Conservation (phyloP, 2,329 filamentous ascomycete genomes). For the Sphaerulina vaccinii region DNA sequence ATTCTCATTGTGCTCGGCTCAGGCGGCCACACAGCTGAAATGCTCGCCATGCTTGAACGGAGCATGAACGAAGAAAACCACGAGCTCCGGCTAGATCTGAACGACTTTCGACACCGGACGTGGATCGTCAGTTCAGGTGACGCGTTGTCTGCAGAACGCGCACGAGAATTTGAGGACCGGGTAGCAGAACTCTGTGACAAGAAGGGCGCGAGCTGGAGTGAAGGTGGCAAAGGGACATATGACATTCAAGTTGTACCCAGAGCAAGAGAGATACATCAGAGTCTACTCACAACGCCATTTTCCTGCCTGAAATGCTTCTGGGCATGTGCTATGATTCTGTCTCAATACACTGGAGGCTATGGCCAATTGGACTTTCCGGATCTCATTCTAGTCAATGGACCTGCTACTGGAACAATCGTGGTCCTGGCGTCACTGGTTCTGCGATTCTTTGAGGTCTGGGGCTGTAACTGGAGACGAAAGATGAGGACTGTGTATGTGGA, state of each 20-base stretch:
- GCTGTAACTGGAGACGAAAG: slow-evolving; percentile 45
- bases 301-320: slow-evolving; percentile 66
- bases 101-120: slow-evolving; percentile 62
- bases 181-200: slow-evolving; percentile 16
- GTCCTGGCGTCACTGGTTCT: slow-evolving; percentile 57
- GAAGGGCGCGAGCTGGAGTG: slow-evolving; percentile 11
- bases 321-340: slow-evolving; percentile 60
- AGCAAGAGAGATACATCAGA: slow-evolving; percentile 79
- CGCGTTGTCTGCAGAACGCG: slow-evolving; percentile 63
- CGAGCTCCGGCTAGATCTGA: slow-evolving; percentile 40
- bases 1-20: slow-evolving; percentile 83
- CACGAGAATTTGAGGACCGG: slow-evolving; percentile 60
- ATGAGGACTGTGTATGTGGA: slow-evolving; percentile 84
- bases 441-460: slow-evolving; percentile 49
- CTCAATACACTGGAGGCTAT: slow-evolving; percentile 10
- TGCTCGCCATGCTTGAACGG: slow-evolving; percentile 77
- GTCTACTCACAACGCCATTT: slow-evolving; percentile 69
- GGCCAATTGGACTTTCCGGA: slow-evolving; percentile 57
- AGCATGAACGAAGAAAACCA: slow-evolving; percentile 45
- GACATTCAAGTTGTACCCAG: slow-evolving; percentile 69
- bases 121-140: slow-evolving; percentile 82
- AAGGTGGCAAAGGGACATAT: slow-evolving; percentile 47
- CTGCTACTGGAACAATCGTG: slow-evolving; percentile 81
- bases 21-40: slow-evolving; percentile 92
- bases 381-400: slow-evolving; percentile 82